Evolutionary conservation across 371 early-diverging fungal genomes (phyloP).

Genomic region (Circinella minor): DNA sequence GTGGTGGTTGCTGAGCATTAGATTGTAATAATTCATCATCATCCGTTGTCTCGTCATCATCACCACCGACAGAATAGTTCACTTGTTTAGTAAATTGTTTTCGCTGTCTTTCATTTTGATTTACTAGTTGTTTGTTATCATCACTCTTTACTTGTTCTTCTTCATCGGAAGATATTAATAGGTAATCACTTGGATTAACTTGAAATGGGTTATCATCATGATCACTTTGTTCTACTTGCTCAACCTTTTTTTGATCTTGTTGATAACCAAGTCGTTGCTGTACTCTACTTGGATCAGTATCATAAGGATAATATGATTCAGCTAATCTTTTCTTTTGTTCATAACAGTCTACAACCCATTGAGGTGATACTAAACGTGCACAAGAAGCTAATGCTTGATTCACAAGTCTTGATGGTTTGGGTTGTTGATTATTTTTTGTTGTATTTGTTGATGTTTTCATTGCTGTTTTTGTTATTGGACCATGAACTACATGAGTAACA

Average conservation of each 20-base stretch:
- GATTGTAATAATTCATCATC: too few species aligned
- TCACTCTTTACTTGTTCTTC: conserved; percentile 7
- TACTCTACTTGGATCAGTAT: conserved; percentile 7
- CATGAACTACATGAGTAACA: conserved; percentile 22
- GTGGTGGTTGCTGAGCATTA: background rate
- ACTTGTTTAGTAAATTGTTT: too few species aligned
- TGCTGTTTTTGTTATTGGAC: background rate
- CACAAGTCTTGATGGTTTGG: conserved; percentile 9
- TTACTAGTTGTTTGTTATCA: too few species aligned
- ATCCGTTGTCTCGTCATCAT: too few species aligned
- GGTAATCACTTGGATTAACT: background rate
- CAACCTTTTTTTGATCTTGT: background rate
- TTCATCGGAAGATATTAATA: conserved; percentile 8
- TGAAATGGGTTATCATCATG: conserved; percentile 14
- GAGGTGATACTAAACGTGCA: conserved; percentile 17
- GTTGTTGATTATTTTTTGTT: background rate
- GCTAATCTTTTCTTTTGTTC: conserved; percentile 12
- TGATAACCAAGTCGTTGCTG: background rate
- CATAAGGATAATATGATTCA: conserved; percentile 23
- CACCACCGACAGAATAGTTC: too few species aligned
- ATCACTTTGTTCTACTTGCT: background rate
- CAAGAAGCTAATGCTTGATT: conserved; percentile 18
- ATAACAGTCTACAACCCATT: conserved; percentile 21
- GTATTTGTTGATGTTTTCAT: background rate
- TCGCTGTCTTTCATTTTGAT: too few species aligned